phyloP scores from a whole-genome alignment of 176 grass and related monocot genomes.

The Eragrostis curvula region DNA sequence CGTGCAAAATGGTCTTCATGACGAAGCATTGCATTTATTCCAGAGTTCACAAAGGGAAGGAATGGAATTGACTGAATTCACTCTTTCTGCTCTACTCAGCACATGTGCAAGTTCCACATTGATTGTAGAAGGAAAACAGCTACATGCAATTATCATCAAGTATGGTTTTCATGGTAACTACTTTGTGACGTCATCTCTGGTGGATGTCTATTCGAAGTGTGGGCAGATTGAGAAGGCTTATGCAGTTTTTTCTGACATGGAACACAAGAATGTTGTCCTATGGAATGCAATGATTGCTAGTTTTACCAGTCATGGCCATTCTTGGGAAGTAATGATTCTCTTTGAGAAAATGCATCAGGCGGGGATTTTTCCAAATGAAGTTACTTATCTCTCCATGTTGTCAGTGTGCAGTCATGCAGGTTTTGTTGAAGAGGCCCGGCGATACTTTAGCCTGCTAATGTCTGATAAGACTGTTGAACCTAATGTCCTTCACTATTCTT shows the following conservation, averaged over 20 bases:
- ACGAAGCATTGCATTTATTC: conserved; percentile 57
- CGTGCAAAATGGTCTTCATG: conserved; percentile 66
- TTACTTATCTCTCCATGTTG: conserved; percentile 62
- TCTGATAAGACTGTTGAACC: conserved; percentile 49
- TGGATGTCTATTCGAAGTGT: conserved; percentile 71
- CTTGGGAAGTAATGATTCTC: conserved; percentile 68
- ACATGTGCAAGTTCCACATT: conserved; percentile 61
- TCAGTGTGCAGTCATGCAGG: conserved; percentile 60
- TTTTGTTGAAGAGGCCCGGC: conserved; percentile 59
- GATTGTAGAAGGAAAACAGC: conserved; percentile 60
- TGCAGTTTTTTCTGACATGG: conserved; percentile 48
- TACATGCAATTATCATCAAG: conserved; percentile 54
- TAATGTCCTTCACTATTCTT: conserved; percentile 82
- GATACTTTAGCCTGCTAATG: conserved; percentile 57
- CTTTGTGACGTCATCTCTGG: conserved; percentile 62
- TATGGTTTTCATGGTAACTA: conserved; percentile 56
- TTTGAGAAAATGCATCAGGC: conserved; percentile 79
- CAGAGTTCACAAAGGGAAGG: conserved; percentile 44
- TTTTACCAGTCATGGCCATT: conserved; percentile 64
- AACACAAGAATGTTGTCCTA: conserved; percentile 59
- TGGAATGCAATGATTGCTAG: conserved; percentile 74
- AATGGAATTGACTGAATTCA: conserved; percentile 58
- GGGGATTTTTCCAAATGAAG: conserved; percentile 56
- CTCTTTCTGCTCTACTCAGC: conserved; percentile 63
- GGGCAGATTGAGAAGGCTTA: conserved; percentile 61